phyloP scores from a whole-genome alignment of 192 early-diverging fungal genomes.

The Backusella liffmaniae region DNA sequence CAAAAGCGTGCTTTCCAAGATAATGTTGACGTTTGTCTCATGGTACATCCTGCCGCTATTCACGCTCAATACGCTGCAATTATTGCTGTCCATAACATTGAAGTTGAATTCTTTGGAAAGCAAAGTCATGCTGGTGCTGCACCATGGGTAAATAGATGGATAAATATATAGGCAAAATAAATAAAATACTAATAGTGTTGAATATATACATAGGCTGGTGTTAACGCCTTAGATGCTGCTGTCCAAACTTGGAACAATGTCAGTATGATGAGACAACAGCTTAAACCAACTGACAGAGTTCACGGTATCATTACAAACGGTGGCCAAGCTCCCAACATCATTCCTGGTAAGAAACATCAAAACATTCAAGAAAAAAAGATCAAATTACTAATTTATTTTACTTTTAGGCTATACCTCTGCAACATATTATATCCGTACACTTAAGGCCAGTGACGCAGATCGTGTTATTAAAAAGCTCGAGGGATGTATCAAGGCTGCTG shows the following conservation, averaged over 20 bases:
- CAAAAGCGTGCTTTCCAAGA: constrained; percentile 68
- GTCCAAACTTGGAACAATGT: constrained; percentile 62
- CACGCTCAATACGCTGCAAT: constrained; percentile 47
- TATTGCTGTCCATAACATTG: constrained; percentile 37
- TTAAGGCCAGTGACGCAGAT: constrained; percentile 42
- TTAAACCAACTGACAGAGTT: constrained; percentile 58
- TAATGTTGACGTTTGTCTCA: constrained; percentile 66
- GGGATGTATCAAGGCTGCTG: constrained; percentile 60
- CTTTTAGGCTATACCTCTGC: constrained; percentile 43
- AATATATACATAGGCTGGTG: constrained; percentile 38
- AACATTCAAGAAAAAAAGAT: no score
- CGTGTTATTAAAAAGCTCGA: constrained; percentile 53
- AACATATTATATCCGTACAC: constrained; percentile 59
- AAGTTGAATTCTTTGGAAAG: constrained; percentile 69
- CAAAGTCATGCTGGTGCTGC: constrained; percentile 60
- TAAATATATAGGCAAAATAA: constrained; percentile 41
- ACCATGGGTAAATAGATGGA: constrained; percentile 42
- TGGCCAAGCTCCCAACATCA: constrained; percentile 62
- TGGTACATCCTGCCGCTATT: constrained; percentile 70
- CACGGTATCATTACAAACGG: constrained; percentile 79
- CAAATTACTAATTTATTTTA: no score
- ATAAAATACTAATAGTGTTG: background rate
- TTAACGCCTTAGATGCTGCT: constrained; percentile 83
- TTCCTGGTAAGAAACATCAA: constrained; percentile 43
- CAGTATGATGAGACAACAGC: constrained; percentile 71